Evolutionary conservation across 1,284 basidiomycete genomes (phyloP).

Genomic region (Apiotrichum montevideense): DNA sequence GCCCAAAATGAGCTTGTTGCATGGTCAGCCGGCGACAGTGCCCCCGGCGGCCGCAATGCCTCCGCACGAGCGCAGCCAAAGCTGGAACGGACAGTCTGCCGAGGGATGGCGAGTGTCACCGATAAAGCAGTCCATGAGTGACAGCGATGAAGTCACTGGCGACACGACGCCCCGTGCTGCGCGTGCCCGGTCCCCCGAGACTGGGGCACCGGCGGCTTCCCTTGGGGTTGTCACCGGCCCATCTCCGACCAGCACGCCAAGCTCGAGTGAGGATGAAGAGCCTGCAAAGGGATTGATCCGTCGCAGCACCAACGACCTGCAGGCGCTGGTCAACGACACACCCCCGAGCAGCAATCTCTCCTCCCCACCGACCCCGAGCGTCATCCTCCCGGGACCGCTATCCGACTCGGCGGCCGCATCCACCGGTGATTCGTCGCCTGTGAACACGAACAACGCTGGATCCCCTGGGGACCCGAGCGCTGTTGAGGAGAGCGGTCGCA

Average conservation of each 20-base stretch:
- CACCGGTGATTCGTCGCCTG: slow-evolving; percentile 41
- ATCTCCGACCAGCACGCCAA: neutral
- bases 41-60: neutral
- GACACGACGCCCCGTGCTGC: slow-evolving; percentile 28
- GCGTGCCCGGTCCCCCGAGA: slow-evolving; percentile 30
- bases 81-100: slow-evolving; percentile 32
- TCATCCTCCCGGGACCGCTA: slow-evolving; percentile 19
- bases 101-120: neutral
- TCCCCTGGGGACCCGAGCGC: slow-evolving; percentile 21
- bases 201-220: neutral
- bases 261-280: slow-evolving; percentile 8
- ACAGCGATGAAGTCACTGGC: slow-evolving; percentile 12
- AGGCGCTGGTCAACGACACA: slow-evolving; percentile 28
- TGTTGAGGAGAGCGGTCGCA: slow-evolving; percentile 25
- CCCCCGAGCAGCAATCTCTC: slow-evolving; percentile 43
- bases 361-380: slow-evolving; percentile 37
- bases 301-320: slow-evolving; percentile 35
- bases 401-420: slow-evolving; percentile 31
- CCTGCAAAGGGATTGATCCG: neutral
- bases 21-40: neutral
- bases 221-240: slow-evolving; percentile 1
- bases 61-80: slow-evolving; percentile 32
- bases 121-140: neutral
- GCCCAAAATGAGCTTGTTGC: slow-evolving; percentile 27
- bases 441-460: slow-evolving; percentile 23